Evolutionary conservation across 371 early-diverging fungal species (phyloP).

Genomic region (Saksenaea vasiformis): DNA sequence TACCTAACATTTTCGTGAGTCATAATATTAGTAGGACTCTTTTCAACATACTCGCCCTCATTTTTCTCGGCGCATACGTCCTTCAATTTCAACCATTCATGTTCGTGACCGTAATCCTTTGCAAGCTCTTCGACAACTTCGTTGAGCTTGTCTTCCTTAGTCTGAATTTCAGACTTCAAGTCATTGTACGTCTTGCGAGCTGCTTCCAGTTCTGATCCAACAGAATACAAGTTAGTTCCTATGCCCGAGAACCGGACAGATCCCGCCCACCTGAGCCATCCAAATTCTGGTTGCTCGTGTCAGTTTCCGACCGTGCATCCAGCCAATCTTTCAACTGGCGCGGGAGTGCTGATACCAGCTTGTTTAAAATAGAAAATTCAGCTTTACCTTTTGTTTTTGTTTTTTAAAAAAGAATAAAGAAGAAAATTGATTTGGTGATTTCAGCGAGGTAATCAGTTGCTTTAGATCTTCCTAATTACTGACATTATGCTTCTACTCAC

Average conservation of each 20-base stretch:
- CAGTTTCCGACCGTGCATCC: background rate
- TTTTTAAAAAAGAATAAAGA: background rate
- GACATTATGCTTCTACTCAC: conserved; percentile 7
- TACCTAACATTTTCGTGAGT: conserved; percentile 48
- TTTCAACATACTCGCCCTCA: conserved; percentile 69
- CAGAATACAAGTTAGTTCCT: background rate
- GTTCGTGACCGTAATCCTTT: conserved; percentile 62
- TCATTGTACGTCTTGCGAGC: conserved; percentile 39
- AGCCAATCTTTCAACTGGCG: conserved; percentile 12
- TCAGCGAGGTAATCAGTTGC: background rate
- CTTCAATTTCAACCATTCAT: conserved; percentile 63
- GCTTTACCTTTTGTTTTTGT: conserved; percentile 14
- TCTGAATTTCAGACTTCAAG: conserved; percentile 36
- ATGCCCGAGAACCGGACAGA: background rate
- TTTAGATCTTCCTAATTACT: too few relatives aligned
- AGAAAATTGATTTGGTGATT: background rate
- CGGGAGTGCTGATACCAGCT: conserved; percentile 12
- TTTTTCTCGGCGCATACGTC: conserved; percentile 71
- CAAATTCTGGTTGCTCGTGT: background rate
- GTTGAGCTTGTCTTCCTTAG: conserved; percentile 33
- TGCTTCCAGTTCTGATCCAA: conserved; percentile 33
- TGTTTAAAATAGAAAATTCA: conserved; percentile 9
- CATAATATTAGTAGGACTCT: background rate
- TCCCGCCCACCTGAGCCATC: conserved; percentile 11
- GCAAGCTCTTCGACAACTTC: conserved; percentile 46